Conservation (phyloP, 495 filamentous ascomycete genomes). For the Aspergillus sparsus region DNA sequence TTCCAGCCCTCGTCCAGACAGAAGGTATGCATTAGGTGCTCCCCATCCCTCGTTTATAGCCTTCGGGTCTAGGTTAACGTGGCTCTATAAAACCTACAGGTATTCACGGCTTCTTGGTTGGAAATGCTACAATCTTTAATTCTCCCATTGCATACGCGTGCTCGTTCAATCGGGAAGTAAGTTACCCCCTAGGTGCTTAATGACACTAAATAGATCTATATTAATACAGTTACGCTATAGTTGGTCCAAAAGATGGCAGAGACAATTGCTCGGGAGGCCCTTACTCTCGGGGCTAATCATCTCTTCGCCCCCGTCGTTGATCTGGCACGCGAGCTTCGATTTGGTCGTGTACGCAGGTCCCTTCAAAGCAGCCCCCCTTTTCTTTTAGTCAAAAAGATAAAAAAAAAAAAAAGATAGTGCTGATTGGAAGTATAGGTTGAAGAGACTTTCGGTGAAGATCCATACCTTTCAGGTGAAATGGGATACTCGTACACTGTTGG, state of each 20-base stretch:
- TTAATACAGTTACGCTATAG: slow-evolving; percentile 20
- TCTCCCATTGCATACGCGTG: slow-evolving; percentile 69
- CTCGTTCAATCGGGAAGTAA: slow-evolving; percentile 58
- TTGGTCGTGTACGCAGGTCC: slow-evolving; percentile 50
- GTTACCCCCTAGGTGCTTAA: background rate
- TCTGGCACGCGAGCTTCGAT: slow-evolving; percentile 65
- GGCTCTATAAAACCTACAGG: slow-evolving; percentile 25
- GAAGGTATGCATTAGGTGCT: slow-evolving; percentile 46
- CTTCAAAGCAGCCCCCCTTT: background rate
- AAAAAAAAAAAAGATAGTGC: background rate
- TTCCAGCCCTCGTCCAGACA: slow-evolving; percentile 68
- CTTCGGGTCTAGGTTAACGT: no score
- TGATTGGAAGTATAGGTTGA: slow-evolving; percentile 49
- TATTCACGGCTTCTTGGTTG: slow-evolving; percentile 68
- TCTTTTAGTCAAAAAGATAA: no score
- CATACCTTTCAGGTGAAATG: slow-evolving; percentile 61
- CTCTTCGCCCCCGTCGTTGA: slow-evolving; percentile 69
- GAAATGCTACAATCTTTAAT: slow-evolving; percentile 75
- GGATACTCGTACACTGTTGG: slow-evolving; percentile 62
- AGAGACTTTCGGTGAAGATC: slow-evolving; percentile 68
- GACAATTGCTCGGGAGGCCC: slow-evolving; percentile 61
- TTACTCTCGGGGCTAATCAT: slow-evolving; percentile 65
- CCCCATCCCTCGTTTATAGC: no score
- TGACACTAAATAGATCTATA: background rate
- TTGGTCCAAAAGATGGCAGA: slow-evolving; percentile 62